A percentile compares a stretch with the other conserved stretches of the same genome.
These are phyloP conservation scores for Cordyceps farinosa DNA, from an alignment of 2,329 filamentous ascomycete genomes.

Conservation along the genomic window DNA sequence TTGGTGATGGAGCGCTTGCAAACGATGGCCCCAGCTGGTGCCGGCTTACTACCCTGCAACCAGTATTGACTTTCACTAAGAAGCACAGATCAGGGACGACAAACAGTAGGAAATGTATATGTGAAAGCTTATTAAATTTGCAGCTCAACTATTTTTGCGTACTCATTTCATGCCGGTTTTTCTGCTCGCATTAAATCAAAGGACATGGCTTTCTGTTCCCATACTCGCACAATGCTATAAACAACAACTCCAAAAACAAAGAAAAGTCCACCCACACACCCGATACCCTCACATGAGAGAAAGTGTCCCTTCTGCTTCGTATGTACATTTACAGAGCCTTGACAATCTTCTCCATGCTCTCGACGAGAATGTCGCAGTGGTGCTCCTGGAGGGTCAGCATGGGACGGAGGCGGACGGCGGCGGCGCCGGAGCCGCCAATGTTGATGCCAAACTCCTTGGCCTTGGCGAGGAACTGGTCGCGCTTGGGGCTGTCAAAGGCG, in stretches of 20 bases:
- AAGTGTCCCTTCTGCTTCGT: not conserved
- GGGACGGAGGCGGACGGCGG: conserved; percentile 74
- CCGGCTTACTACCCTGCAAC: not conserved
- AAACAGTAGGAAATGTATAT: not conserved
- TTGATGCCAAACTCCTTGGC: conserved; percentile 81
- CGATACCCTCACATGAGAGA: not conserved
- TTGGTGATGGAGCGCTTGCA: too few relatives aligned
- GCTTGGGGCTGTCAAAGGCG: conserved; percentile 78
- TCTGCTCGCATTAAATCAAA: not conserved
- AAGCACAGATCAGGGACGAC: not conserved
- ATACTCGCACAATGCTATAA: not conserved
- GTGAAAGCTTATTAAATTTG: not conserved
- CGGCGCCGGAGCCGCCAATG: conserved; percentile 76
- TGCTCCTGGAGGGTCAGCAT: conserved; percentile 92
- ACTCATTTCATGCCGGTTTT: not conserved
- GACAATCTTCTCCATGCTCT: conserved; percentile 71
- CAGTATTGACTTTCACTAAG: too few relatives aligned
- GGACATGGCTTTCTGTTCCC: not conserved
- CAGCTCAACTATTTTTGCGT: not conserved
- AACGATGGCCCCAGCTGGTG: too few relatives aligned
- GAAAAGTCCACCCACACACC: not conserved
- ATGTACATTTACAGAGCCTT: conserved; percentile 34
- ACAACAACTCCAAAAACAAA: conserved; percentile 7
- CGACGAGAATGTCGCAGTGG: conserved; percentile 82
- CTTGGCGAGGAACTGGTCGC: conserved; percentile 74